Base-by-base conservation (phyloP, 2,329 filamentous ascomycete species). In the Aquanectria penicillioides region DNA sequence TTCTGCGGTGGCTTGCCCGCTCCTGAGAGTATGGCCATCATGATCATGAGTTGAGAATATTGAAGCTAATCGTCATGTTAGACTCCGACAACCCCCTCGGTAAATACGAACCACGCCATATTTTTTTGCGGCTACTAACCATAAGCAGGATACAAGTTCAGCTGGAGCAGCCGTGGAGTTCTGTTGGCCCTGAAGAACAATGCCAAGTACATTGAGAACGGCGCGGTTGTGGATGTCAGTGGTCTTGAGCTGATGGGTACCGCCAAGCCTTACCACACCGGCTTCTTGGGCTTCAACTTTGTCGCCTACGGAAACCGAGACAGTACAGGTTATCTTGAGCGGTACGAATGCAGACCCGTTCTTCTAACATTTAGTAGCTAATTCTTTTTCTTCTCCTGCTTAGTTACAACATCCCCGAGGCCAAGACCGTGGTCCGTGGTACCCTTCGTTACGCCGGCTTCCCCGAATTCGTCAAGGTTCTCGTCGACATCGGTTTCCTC, bases 261-360 rank as follows among this genome's bases (percentile, higher is more conserved):
- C 46, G 93, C 94, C 34, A 94, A 96, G 84, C 92, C 93, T 46
- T 97, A 97, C 85, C 88, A 85, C 78, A 95, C 94, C 81, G n/a
- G n/a, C n/a, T n/a, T n/a, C 3, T 25, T 29, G 31, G 53, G 92
- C 59, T 97, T 89, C 76, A 89, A 90, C 48, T 94, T 97, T 70
- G 93, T 97, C 67, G 93, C 90, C 36, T 98, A 98, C 80, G 91
- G 91, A 57, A 98, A 98, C 87, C 85, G 94, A 69, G 94, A 98
- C 79, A 94, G 89, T 17, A 95, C 92, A 13, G 83, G 86, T 8
- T 98, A 95, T 87, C 89, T 88, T 73, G 89, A 97, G 83, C 88
- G 92, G 63, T 97, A n/a, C n/a, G n/a, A n/a, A n/a, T n/a, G n/a
- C n/a, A n/a, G n/a, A n/a, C n/a, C n/a, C n/a, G n/a, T n/a, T n/a